Evolutionary conservation across 1,139 yeast genomes (phyloP), one percentile per base, ranked within the genome.

Genomic region (Pichia inconspicua): DNA sequence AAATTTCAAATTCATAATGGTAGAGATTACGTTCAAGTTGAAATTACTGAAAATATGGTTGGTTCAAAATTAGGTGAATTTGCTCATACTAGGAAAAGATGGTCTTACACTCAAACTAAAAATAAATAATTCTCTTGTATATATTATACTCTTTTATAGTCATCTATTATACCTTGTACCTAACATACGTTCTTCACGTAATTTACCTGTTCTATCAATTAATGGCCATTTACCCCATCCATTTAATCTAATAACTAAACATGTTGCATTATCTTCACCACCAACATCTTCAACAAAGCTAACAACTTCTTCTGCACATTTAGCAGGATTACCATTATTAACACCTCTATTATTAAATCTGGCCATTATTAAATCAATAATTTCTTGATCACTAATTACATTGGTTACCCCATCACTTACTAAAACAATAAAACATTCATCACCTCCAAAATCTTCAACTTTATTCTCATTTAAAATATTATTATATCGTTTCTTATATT

Each of bases 191-290:
- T 83, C 82, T 63, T 85, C 96, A 55, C 97, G 74, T 47, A 80
- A 66, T 45, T 75, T 78, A 1, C 96, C 97, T 0, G 97, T 88
- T 44, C 95, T 70, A 67, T 92, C 97, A 14, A 71, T 60, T 52
- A 76, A 68, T 6, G 92, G 92, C 97, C 97, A 92, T 48, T 79
- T 75, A 12, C 96, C 96, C 98, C 98, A 92, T 8, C 96, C 96
- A 40, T 77, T 75, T 49, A 92, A 69, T 49, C 95, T 71, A 4
- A 92, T 67, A 12, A 92, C 88, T 55, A 85, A 60, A 62, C 96
- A 88, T 0, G 97, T 88, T 12, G 97, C 95, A 66, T 92, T 92
- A 64, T 92, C 98, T 59, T 87, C 92, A 4, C 96, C 95, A 10
- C 96, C 96, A 12, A 90, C 75, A 45, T 86, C 86, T 61, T 85